Base-by-base conservation (phyloP, 306 rosid species). In the Sophora flavescens region DNA sequence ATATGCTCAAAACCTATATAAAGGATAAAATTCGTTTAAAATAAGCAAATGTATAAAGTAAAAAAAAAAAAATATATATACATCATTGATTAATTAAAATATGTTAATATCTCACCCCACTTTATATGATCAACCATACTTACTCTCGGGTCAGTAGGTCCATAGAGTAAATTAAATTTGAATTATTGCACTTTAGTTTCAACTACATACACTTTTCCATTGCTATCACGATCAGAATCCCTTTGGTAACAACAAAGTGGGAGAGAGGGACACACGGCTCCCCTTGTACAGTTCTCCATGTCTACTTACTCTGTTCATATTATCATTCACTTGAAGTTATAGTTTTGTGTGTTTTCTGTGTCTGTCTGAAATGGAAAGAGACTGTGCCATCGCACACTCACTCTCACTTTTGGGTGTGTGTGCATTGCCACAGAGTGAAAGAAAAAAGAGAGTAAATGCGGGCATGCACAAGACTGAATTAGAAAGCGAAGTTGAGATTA, bases 381-480 rank as follows among this genome's bases (percentile, higher is more conserved):
- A 61, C 64, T 75, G 72, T 33, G 68, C 61, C 38, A 48, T 35
- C 4, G 13, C 38, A 6, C 3, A 62, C 79, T 63, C 45, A 38
- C 72, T 63, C 64, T 52, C 72, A 63, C 72, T 75, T 75, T 63
- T 52, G 8, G 80, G 30, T 81, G 14, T 41, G 51, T 42, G 77
- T 16, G 67, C 33, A 12, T 9, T 57, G 35, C n/a, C 36, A 28
- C n/a, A 45, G 14, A 68, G 17, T 18, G 11, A 44, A 61, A 67
- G 71, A 80, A 30, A 5, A 41, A 61, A 60, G 7, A 42, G 17
- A 54, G 75, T 61, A 70, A 66, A 60, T 36, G 45, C 22, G 6
- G 30, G 30, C 65, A 32, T 28, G 30, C 65, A 32, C 30, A 35
- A 63, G 28, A 15, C 30, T 47, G 17, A 62, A 63, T 36, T 22